Conservation (phyloP, 2,329 filamentous ascomycete species). For the Colletotrichum tropicale region DNA sequence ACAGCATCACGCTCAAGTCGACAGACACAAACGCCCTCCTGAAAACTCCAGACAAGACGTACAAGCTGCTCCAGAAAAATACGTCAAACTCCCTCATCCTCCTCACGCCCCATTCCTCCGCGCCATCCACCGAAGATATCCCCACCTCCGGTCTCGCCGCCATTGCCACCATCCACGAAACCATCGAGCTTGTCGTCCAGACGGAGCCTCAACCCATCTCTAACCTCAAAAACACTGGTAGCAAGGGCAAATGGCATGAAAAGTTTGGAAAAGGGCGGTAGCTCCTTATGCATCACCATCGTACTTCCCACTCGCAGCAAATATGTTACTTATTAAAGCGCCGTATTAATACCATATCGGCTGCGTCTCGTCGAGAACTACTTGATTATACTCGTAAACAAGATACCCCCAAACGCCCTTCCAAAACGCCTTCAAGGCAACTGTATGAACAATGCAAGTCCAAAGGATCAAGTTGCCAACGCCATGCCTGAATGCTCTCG, state of each 20-base stretch:
- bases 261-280: conserved; percentile 56
- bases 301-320: neutral
- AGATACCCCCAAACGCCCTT: neutral
- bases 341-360: neutral
- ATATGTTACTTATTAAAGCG: neutral
- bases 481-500: neutral
- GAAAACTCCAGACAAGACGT: conserved; percentile 55
- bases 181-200: conserved; percentile 59
- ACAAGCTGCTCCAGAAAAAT: conserved; percentile 68
- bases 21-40: conserved; percentile 57
- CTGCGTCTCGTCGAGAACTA: neutral
- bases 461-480: neutral
- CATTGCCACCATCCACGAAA: conserved; percentile 65
- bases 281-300: neutral
- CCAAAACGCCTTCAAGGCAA: neutral
- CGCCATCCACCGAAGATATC: conserved; percentile 16
- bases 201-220: conserved; percentile 31
- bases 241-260: conserved; percentile 64
- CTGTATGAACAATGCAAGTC: neutral
- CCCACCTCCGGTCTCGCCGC: conserved; percentile 42
- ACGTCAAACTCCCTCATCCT: conserved; percentile 70
- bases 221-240: conserved; percentile 30
- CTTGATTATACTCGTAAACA: neutral
- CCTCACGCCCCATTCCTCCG: conserved; percentile 39
- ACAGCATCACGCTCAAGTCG: conserved; percentile 53